Conservation (phyloP, 2,329 filamentous ascomycete genomes). For the Aureobasidium sp. region DNA sequence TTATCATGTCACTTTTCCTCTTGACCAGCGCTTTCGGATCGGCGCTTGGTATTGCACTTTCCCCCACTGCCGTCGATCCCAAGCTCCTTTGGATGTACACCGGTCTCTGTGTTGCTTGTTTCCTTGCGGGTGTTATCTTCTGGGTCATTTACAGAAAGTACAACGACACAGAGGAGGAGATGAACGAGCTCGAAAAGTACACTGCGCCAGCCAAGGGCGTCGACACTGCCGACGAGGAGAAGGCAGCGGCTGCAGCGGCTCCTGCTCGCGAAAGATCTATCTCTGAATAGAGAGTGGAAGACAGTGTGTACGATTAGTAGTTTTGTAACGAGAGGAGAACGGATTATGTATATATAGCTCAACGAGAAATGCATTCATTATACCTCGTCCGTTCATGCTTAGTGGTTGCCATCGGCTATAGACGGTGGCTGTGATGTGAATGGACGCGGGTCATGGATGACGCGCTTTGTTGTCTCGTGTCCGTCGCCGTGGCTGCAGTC, state of each 20-base stretch:
- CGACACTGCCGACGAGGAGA: neutral
- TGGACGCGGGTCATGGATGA: neutral
- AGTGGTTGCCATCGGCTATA: neutral
- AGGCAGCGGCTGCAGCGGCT: neutral
- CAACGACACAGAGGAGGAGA: slow-evolving; percentile 42
- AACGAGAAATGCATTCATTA: neutral
- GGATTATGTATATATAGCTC: slow-evolving; percentile 9
- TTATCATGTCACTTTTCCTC: slow-evolving; percentile 51
- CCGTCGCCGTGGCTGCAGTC: slow-evolving; percentile 1
- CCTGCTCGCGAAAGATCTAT: slow-evolving; percentile 1
- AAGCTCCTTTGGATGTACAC: slow-evolving; percentile 56
- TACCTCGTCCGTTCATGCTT: neutral
- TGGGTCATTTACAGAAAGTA: slow-evolving; percentile 32
- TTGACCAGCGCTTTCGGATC: slow-evolving; percentile 54
- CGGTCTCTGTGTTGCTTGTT: slow-evolving; percentile 21
- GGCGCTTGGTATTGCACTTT: slow-evolving; percentile 55
- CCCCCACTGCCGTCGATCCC: slow-evolving; percentile 56
- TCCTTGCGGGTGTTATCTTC: slow-evolving; percentile 23
- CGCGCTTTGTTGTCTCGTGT: neutral
- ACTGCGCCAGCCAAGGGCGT: neutral
- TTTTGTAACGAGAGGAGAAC: slow-evolving; percentile 4
- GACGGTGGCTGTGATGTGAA: neutral
- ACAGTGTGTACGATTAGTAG: neutral
- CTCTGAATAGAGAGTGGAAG: neutral
- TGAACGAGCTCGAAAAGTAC: slow-evolving; percentile 41